phyloP scores from a whole-genome alignment of 1,284 basidiomycete genomes.

The Cutaneotrichosporon spelunceum region DNA sequence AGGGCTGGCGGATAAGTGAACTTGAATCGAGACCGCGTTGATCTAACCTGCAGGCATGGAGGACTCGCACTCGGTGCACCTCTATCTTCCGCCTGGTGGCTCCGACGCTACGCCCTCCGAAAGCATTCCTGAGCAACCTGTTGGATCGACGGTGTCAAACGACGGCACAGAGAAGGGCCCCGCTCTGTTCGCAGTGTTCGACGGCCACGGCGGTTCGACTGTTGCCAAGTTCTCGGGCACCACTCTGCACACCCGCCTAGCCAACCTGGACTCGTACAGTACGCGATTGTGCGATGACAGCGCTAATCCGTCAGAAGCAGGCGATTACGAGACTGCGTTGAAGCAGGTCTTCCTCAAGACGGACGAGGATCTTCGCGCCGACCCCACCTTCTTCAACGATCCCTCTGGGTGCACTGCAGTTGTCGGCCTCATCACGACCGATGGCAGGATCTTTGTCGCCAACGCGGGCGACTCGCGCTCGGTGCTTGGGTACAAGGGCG shows the following conservation, averaged over 20 bases:
- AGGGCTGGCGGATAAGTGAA: constrained; percentile 98
- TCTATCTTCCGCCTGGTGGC: constrained; percentile 53
- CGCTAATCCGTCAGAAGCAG: constrained; percentile 46
- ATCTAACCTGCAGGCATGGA: constrained; percentile 67
- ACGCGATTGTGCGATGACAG: constrained; percentile 12
- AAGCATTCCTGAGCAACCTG: constrained; percentile 51
- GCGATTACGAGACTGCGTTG: constrained; percentile 72
- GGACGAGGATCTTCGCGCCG: constrained; percentile 87
- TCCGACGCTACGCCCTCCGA: constrained; percentile 50
- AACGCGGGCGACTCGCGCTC: constrained; percentile 97
- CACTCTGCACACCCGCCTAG: constrained; percentile 78
- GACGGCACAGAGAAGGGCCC: constrained; percentile 55
- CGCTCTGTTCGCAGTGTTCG: constrained; percentile 94
- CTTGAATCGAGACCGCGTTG: constrained; percentile 25
- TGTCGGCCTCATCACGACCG: constrained; percentile 73
- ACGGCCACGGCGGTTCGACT: constrained; percentile 91
- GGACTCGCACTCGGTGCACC: constrained; percentile 84
- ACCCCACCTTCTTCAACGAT: constrained; percentile 81
- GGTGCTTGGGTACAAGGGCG: constrained; percentile 81
- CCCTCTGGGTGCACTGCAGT: constrained; percentile 97
- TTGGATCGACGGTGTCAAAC: constrained; percentile 49
- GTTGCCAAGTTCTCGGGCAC: constrained; percentile 89
- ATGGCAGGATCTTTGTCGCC: constrained; percentile 73
- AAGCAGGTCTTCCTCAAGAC: constrained; percentile 89
- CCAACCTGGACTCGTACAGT: constrained; percentile 69